Conservation (phyloP, 345 rosid genomes). For the Pistacia atlantica region DNA sequence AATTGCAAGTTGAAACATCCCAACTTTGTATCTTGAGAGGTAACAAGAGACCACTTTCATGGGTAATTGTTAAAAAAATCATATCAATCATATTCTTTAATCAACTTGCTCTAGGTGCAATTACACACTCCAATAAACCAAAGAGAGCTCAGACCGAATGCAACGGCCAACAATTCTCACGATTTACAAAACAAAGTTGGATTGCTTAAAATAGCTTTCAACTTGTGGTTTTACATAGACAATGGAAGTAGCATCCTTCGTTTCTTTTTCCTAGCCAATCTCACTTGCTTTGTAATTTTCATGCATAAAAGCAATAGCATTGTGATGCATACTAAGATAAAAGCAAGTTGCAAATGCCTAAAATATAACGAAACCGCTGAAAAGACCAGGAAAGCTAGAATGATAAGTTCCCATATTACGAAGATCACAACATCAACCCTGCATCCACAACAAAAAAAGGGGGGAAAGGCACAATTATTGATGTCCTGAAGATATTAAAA, state of each 20-base stretch:
- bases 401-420: slow-evolving; percentile 91
- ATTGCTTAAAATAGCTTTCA: slow-evolving; percentile 6
- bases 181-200: slow-evolving; percentile 27
- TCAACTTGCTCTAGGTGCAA: slow-evolving; percentile 18
- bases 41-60: slow-evolving; percentile 14
- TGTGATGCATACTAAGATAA: slow-evolving; percentile 67
- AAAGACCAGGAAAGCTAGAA: slow-evolving; percentile 85
- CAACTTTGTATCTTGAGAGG: slow-evolving; percentile 20
- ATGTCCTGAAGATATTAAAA: neutral
- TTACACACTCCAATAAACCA: slow-evolving; percentile 22
- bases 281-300: slow-evolving; percentile 85
- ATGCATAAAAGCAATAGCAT: slow-evolving; percentile 79
- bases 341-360: slow-evolving; percentile 67
- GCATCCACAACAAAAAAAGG: slow-evolving; percentile 32
- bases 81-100: slow-evolving; percentile 24
- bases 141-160: neutral
- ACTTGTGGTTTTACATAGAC: slow-evolving; percentile 60
- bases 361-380: slow-evolving; percentile 93
- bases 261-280: slow-evolving; percentile 81
- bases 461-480: too few relatives aligned
- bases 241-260: slow-evolving; percentile 98
- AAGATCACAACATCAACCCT: slow-evolving; percentile 92
- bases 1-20: slow-evolving; percentile 13
- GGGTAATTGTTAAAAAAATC: slow-evolving; percentile 11
- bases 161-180: slow-evolving; percentile 21